Evolutionary conservation across 2,329 filamentous ascomycete genomes (phyloP).

Genomic region (Alternaria arbusti): DNA sequence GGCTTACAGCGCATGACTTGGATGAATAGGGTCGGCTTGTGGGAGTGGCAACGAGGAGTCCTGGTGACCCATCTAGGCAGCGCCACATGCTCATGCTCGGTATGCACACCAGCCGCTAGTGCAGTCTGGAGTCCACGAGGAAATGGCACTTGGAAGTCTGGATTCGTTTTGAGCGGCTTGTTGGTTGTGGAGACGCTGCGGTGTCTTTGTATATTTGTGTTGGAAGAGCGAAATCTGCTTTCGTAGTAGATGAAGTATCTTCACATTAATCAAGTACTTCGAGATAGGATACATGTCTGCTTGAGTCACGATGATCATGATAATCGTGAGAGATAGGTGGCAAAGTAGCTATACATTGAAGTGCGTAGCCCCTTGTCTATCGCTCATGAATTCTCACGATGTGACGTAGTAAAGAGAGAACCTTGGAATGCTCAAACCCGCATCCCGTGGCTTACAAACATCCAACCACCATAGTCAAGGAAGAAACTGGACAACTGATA

Average conservation of each 20-base stretch:
- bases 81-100: background rate
- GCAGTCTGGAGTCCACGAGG: background rate
- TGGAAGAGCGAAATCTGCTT: background rate
- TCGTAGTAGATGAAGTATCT: background rate
- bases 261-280: background rate
- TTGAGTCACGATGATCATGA: background rate
- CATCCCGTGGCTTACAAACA: background rate
- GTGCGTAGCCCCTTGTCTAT: background rate
- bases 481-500: background rate
- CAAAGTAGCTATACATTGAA: background rate
- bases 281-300: background rate
- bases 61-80: background rate
- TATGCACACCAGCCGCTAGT: background rate
- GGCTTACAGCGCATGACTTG: background rate
- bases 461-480: background rate
- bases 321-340: background rate
- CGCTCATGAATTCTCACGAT: background rate
- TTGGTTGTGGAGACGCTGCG: background rate
- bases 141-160: background rate
- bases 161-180: background rate
- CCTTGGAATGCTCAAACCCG: background rate
- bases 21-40: background rate
- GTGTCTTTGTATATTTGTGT: background rate
- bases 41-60: background rate
- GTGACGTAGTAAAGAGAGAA: background rate